phyloP scores from a whole-genome alignment of 768 basidiomycete genomes.

The Lanmaoa rubissima region DNA sequence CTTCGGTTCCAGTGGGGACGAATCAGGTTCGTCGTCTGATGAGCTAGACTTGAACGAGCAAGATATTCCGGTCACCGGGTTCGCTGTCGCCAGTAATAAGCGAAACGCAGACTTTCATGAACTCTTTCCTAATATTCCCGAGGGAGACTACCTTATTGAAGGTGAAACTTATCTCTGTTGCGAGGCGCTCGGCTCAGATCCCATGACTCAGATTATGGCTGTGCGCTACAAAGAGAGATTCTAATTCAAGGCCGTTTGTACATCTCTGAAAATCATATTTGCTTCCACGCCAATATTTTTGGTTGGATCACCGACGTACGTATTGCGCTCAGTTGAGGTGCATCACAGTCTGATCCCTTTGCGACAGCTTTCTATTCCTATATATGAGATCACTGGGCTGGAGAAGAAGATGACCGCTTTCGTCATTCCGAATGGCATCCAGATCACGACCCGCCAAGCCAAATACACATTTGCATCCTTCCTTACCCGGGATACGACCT shows the following conservation, averaged over 20 bases:
- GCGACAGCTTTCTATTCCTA: constrained; percentile 77
- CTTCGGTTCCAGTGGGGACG: constrained; percentile 27
- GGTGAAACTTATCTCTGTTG: constrained; percentile 50
- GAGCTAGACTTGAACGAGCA: constrained; percentile 42
- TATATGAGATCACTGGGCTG: constrained; percentile 79
- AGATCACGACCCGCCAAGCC: constrained; percentile 74
- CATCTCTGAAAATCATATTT: constrained; percentile 98
- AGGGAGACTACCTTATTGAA: constrained; percentile 97
- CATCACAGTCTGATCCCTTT: constrained; percentile 9
- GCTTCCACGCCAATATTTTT: constrained; percentile 98
- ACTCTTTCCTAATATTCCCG: constrained; percentile 82
- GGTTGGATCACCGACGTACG: constrained; percentile 98
- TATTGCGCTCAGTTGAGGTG: constrained; percentile 7
- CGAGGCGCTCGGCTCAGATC: constrained; percentile 1
- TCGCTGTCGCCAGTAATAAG: constrained; percentile 94
- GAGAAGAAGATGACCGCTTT: constrained; percentile 99
- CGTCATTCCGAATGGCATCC: constrained; percentile 96
- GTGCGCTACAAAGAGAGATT: constrained; percentile 94
- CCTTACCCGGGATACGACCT: constrained; percentile 93
- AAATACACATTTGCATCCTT: constrained; percentile 97
- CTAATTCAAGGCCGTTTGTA: constrained; percentile 94
- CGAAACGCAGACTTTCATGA: constrained; percentile 96
- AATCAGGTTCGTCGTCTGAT: constrained; percentile 33
- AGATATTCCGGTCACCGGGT: constrained; percentile 91
- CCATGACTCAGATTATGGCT: constrained; percentile 80